Percentiles rank a stretch among this genome's conserved stretches.
Evolutionary conservation across 2,329 filamentous ascomycete genomes (phyloP).

Genomic region (Cladosporium sp.): DNA sequence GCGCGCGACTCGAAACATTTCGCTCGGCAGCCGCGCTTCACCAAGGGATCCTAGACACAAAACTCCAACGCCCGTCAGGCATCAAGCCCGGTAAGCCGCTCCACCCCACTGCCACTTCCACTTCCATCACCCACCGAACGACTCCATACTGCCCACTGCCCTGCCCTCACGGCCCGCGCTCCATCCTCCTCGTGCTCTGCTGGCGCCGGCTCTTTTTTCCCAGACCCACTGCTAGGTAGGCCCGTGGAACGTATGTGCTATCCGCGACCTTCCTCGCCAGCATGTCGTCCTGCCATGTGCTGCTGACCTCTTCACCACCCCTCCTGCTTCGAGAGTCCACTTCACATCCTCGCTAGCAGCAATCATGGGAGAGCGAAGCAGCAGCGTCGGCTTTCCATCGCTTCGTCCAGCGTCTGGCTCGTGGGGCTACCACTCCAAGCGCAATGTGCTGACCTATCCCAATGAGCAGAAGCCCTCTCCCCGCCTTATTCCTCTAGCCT

Average conservation of each 20-base stretch:
- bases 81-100: constrained; percentile 10
- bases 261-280: constrained; percentile 6
- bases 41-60: constrained; percentile 3
- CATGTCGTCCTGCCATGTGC: constrained; percentile 6
- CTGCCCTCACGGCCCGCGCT: constrained; percentile 3
- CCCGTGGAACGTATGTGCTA: constrained; percentile 6
- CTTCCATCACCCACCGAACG: background rate
- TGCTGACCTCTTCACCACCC: constrained; percentile 7
- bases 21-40: constrained; percentile 8
- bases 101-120: constrained; percentile 10
- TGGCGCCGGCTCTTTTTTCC: constrained; percentile 18
- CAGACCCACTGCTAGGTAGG: constrained; percentile 7
- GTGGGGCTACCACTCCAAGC: constrained; percentile 12
- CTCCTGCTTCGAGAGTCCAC: background rate
- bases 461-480: constrained; percentile 14
- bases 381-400: constrained; percentile 7
- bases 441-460: constrained; percentile 14
- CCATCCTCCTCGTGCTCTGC: background rate
- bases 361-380: constrained; percentile 16
- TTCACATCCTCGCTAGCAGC: background rate
- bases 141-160: constrained; percentile 11
- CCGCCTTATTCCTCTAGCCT: constrained; percentile 15
- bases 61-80: constrained; percentile 5
- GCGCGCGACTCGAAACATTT: constrained; percentile 5
- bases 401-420: constrained; percentile 7